Evolutionary conservation across 768 basidiomycete genomes (phyloP).

Genomic region (Saitozyma podzolica): DNA sequence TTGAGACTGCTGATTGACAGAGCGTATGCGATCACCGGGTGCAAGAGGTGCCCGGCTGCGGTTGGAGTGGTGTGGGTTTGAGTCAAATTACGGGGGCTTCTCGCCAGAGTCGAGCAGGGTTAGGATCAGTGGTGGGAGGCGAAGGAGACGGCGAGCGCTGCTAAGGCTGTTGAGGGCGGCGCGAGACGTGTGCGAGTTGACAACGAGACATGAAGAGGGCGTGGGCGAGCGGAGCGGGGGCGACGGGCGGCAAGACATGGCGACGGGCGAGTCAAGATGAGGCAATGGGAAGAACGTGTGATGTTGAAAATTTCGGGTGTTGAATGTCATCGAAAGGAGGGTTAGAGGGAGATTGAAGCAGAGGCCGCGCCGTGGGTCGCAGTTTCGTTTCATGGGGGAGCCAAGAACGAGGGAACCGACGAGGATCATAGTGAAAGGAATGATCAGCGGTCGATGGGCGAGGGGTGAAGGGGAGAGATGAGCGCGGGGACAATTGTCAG

Average conservation of each 20-base stretch:
- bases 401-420: too few species aligned
- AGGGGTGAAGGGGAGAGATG: neutral
- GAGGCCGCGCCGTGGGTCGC: too few species aligned
- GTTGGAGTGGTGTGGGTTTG: conserved; percentile 4
- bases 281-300: neutral
- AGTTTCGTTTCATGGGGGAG: too few species aligned
- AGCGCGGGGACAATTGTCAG: neutral
- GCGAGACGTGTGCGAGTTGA: neutral
- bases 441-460: too few species aligned
- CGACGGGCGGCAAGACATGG: conserved; percentile 8
- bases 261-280: conserved; percentile 4
- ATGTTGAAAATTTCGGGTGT: conserved; percentile 1
- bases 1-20: conserved; percentile 2
- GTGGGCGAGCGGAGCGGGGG: neutral
- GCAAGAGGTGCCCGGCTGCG: neutral
- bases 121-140: conserved; percentile 46
- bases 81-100: conserved; percentile 52
- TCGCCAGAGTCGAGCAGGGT: conserved; percentile 46
- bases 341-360: conserved; percentile 1
- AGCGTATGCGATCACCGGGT: neutral
- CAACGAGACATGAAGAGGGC: neutral
- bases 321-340: neutral
- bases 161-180: conserved; percentile 26
- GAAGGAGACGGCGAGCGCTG: conserved; percentile 34
- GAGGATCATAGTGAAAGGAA: too few species aligned